Conservation (phyloP, 495 filamentous ascomycete species). For the Venustampulla echinocandica region DNA sequence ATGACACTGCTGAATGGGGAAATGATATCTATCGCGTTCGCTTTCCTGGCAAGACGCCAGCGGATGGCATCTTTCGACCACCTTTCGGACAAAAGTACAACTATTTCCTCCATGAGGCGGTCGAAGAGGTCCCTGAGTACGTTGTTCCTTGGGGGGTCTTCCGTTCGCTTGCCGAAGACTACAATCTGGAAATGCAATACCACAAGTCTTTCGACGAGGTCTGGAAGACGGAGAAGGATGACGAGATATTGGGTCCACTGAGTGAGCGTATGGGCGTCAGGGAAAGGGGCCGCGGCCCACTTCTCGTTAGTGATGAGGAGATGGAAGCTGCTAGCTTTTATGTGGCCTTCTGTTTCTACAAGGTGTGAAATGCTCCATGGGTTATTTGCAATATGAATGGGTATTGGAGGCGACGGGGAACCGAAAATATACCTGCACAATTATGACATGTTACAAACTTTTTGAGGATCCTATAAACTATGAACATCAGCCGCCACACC, state of each 20-base stretch:
- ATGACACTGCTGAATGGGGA: slow-evolving; percentile 68
- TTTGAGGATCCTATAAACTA: too few species aligned
- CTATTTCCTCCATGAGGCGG: slow-evolving; percentile 90
- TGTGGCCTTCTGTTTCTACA: slow-evolving; percentile 89
- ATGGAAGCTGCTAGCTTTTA: slow-evolving; percentile 90
- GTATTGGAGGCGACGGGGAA: too few species aligned
- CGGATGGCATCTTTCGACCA: slow-evolving; percentile 79
- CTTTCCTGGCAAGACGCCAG: slow-evolving; percentile 72
- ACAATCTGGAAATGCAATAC: slow-evolving; percentile 90
- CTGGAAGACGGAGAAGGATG: slow-evolving; percentile 82
- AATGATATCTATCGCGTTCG: slow-evolving; percentile 84
- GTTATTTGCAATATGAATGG: too few species aligned
- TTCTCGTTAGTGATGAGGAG: slow-evolving; percentile 69
- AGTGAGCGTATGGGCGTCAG: slow-evolving; percentile 93
- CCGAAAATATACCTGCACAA: too few species aligned
- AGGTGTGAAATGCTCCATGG: slow-evolving; percentile 60
- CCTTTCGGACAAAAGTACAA: slow-evolving; percentile 97
- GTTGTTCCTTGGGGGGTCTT: slow-evolving; percentile 98
- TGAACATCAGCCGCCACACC: too few species aligned
- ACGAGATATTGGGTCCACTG: slow-evolving; percentile 65
- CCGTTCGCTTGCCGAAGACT: slow-evolving; percentile 88
- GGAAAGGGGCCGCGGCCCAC: slow-evolving; percentile 53
- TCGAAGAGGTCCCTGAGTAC: slow-evolving; percentile 94
- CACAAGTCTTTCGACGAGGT: slow-evolving; percentile 82
- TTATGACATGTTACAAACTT: too few species aligned